Percentiles rank a stretch among this genome's conserved stretches.
phyloP scores from a whole-genome alignment of 2,329 filamentous ascomycete species.

The Claviceps monticola region DNA sequence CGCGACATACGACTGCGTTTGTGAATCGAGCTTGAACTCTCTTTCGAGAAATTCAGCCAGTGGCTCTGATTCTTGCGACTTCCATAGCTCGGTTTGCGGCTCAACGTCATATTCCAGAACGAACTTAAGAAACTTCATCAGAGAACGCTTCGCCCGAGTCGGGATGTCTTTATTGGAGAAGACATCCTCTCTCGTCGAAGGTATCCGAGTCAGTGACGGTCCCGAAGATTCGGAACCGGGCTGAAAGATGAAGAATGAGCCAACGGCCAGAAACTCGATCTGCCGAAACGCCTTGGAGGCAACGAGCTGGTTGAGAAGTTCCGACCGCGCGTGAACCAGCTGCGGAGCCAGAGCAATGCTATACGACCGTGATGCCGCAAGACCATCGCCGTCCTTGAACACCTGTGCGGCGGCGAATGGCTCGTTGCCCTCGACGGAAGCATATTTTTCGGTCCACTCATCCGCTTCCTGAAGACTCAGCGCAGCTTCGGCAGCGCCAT shows the following conservation, averaged over 20 bases:
- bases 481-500: conserved; percentile 75
- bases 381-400: conserved; percentile 22
- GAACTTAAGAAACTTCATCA: conserved; percentile 93
- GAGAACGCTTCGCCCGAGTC: conserved; percentile 63
- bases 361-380: conserved; percentile 60
- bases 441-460: conserved; percentile 46
- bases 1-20: conserved; percentile 47
- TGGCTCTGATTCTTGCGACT: conserved; percentile 36
- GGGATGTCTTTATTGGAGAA: conserved; percentile 68
- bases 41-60: conserved; percentile 46
- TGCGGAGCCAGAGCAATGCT: conserved; percentile 74
- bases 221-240: conserved; percentile 15
- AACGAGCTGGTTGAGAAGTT: conserved; percentile 67
- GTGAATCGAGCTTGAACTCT: conserved; percentile 53
- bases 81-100: conserved; percentile 42
- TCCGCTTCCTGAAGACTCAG: conserved; percentile 73
- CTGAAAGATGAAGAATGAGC: conserved; percentile 75
- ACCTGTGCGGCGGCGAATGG: conserved; percentile 18
- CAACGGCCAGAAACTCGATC: conserved; percentile 85
- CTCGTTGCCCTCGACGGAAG: conserved; percentile 11
- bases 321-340: conserved; percentile 71
- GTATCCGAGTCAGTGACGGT: conserved; percentile 51
- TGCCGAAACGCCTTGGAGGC: conserved; percentile 79
- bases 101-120: conserved; percentile 57
- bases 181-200: conserved; percentile 82